Evolutionary conservation across 805 yeast genomes (phyloP), one percentile per base, ranked within the genome.

Genomic region (Teunomyces lycoperdinae): DNA sequence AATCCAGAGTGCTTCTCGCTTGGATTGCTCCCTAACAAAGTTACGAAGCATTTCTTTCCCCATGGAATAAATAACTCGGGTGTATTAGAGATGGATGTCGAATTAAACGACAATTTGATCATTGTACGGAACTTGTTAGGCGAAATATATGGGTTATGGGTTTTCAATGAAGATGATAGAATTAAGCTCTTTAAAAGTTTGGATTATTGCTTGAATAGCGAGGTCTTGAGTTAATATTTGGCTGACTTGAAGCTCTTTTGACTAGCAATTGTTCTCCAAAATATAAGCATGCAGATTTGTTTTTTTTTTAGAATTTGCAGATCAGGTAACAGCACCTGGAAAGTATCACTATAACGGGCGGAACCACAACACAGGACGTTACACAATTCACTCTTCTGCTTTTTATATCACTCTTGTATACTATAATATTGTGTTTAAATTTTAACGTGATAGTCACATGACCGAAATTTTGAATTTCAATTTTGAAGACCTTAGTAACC

Each of bases 121-220:
- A 87, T 87, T 46, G 78, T 87, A 16, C 83, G 83, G 60, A 84
- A 82, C 57, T 68, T 84, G 44, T 68, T 78, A 44, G 89, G 86
- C 17, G 87, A 84, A 40, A 84, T 86, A 9, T 87, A 77, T 62
- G 95, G 95, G 1, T 68, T 87, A 42, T 87, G 94, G 94, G 75
- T 87, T 16, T 87, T 84, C 59, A 81, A 85, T 47, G 83, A 77
- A 40, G 79, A 76, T 6, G 91, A 86, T 58, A 73, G 92, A 62
- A 76, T 76, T 40, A 78, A 79, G 55, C 68, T 87, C 36, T 79
- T 70, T 56, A 79, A 82, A 56, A 62, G 69, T 41, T 55, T 73
- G 9, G 69, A 69, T 42, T 72, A 64, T 49, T 71, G 77, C 51
- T 60, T 73, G 49, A 66, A 63, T 40, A 68, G 62, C 38, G 72